These are phyloP conservation scores for Trichoderma pleuroti DNA, from an alignment of 2,329 filamentous ascomycete genomes.

Conservation along the genomic window DNA sequence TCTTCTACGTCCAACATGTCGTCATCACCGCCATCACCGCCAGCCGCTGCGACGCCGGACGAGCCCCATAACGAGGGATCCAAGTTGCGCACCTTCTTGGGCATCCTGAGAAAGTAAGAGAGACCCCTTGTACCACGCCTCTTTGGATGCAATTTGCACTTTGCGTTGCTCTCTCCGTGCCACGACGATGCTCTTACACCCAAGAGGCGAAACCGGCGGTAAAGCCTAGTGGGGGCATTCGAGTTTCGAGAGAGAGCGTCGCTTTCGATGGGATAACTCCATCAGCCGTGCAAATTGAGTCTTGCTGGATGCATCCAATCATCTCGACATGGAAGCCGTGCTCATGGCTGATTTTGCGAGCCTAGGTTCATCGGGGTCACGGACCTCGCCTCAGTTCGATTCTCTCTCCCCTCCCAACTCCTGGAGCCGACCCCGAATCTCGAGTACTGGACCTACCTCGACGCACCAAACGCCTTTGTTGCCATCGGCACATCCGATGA, in stretches of 20 bases:
- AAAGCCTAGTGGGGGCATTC: conserved; percentile 19
- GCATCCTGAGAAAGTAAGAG: conserved; percentile 80
- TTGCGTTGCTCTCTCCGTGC: neutral
- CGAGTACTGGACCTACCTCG: conserved; percentile 99
- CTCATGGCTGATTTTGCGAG: conserved; percentile 3
- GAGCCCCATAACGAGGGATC: conserved; percentile 69
- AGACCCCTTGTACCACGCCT: neutral
- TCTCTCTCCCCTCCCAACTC: conserved; percentile 91
- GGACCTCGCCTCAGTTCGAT: conserved; percentile 92
- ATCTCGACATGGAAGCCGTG: neutral
- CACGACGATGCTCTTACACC: neutral
- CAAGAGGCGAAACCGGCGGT: conserved; percentile 14
- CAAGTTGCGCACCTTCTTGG: conserved; percentile 84
- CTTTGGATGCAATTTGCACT: neutral
- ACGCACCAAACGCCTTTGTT: conserved; percentile 85
- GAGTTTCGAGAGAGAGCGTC: neutral
- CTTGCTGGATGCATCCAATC: neutral
- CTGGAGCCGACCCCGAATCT: conserved; percentile 95
- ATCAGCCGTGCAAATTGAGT: neutral
- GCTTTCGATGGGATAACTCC: neutral
- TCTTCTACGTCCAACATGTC: conserved; percentile 31
- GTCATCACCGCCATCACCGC: conserved; percentile 34
- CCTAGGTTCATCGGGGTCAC: conserved; percentile 88
- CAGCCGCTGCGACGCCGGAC: conserved; percentile 37
- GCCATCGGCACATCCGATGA: conserved; percentile 86